These are phyloP conservation scores for Lactuca sativa DNA, from an alignment of 129 eudicot genomes.

Conservation along the genomic window DNA sequence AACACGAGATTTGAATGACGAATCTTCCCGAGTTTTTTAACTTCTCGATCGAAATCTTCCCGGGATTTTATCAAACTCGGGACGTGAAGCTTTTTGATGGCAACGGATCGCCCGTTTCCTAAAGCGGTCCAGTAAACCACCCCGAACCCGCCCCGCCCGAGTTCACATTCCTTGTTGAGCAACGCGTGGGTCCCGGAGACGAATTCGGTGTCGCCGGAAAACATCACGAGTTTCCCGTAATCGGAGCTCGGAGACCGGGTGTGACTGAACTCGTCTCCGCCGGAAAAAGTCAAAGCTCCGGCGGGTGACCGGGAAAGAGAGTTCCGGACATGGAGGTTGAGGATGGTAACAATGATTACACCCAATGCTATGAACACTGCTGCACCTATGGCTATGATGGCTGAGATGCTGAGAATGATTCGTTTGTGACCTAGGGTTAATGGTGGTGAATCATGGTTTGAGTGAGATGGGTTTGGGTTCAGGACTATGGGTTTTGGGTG, in stretches of 20 bases:
- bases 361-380: constrained; percentile 91
- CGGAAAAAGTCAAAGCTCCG: constrained; percentile 48
- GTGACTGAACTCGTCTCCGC: constrained; percentile 75
- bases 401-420: constrained; percentile 76
- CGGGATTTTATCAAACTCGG: constrained; percentile 70
- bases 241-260: constrained; percentile 67
- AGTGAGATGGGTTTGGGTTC: constrained; percentile 79
- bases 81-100: constrained; percentile 75
- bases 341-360: constrained; percentile 65
- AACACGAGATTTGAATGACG: constrained; percentile 69
- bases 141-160: constrained; percentile 96
- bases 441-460: constrained; percentile 49
- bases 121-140: constrained; percentile 70
- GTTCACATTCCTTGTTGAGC: constrained; percentile 74
- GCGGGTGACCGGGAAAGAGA: constrained; percentile 51
- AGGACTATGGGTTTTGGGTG: constrained; percentile 95
- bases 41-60: constrained; percentile 78
- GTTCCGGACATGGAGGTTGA: constrained; percentile 70
- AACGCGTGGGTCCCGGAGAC: constrained; percentile 69
- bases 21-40: constrained; percentile 64
- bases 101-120: constrained; percentile 71
- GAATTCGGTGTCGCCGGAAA: constrained; percentile 78
- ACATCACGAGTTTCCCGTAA: constrained; percentile 91
- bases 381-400: constrained; percentile 87
- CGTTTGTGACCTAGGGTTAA: constrained; percentile 59